A percentile compares a stretch with the other conserved stretches of the same genome.
Evolutionary conservation across 2,329 filamentous ascomycete genomes (phyloP).

Genomic region (Dactylellina haptotyla): DNA sequence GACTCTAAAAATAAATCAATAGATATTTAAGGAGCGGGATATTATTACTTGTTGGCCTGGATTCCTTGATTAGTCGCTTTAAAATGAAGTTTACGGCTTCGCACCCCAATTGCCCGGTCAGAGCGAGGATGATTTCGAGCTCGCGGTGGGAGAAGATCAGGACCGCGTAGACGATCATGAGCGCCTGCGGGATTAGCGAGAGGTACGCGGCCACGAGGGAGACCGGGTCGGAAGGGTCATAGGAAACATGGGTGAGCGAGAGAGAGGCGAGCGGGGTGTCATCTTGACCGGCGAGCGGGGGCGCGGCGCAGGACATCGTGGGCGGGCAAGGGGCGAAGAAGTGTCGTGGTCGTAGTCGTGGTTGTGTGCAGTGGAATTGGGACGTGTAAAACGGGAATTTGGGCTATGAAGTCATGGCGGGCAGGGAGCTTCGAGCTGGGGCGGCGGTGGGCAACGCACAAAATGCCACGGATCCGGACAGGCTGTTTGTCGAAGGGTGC

Average conservation of each 20-base stretch:
- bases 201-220: slow-evolving; percentile 93
- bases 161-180: slow-evolving; percentile 89
- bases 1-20: background rate
- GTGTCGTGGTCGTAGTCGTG: background rate
- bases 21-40: background rate
- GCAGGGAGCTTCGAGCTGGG: too few relatives aligned
- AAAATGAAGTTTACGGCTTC: slow-evolving; percentile 89
- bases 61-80: slow-evolving; percentile 91
- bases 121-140: slow-evolving; percentile 87
- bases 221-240: slow-evolving; percentile 85
- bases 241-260: slow-evolving; percentile 94
- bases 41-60: slow-evolving; percentile 78
- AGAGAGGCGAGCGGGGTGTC: slow-evolving; percentile 78
- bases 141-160: slow-evolving; percentile 92
- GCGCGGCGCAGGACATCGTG: slow-evolving; percentile 45
- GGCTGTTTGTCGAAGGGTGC: background rate
- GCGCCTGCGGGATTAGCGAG: slow-evolving; percentile 88
- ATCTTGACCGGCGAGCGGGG: slow-evolving; percentile 30
- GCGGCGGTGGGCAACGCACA: slow-evolving; percentile 34
- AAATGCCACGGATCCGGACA: slow-evolving; percentile 43
- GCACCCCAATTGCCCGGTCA: slow-evolving; percentile 88
- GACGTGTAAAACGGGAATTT: background rate
- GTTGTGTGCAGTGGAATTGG: background rate
- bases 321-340: background rate
- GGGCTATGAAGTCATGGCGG: slow-evolving; percentile 10